phyloP scores from a whole-genome alignment of 108 stramenopile genomes.

The Ochromonas danica region DNA sequence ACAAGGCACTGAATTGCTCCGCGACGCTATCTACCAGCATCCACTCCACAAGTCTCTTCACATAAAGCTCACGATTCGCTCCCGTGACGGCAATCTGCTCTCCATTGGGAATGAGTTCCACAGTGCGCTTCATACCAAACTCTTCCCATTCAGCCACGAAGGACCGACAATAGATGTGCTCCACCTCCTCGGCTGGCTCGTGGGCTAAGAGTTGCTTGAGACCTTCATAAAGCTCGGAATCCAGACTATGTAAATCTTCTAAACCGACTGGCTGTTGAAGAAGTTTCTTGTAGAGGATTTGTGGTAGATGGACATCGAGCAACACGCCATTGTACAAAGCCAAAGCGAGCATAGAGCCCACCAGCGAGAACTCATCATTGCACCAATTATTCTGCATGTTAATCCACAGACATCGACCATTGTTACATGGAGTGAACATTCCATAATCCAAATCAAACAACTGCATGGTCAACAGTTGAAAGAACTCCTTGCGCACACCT shows the following conservation, averaged over 20 bases:
- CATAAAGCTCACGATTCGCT: conserved; percentile 79
- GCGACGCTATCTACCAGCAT: conserved; percentile 73
- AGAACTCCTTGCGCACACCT: conserved; percentile 87
- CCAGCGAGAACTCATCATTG: conserved; percentile 69
- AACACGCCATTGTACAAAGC: conserved; percentile 85
- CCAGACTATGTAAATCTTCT: conserved; percentile 71
- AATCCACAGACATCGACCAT: conserved; percentile 76
- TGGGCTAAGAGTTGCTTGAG: conserved; percentile 75
- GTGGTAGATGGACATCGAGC: conserved; percentile 77
- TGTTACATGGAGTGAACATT: conserved; percentile 66
- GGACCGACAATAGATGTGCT: conserved; percentile 73
- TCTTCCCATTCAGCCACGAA: conserved; percentile 63
- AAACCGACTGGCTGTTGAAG: conserved; percentile 43
- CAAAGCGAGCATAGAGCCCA: conserved; percentile 77
- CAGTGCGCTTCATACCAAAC: conserved; percentile 62
- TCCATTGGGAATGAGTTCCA: conserved; percentile 80
- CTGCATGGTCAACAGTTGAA: conserved; percentile 73
- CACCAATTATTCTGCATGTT: conserved; percentile 77
- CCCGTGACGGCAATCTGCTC: conserved; percentile 69
- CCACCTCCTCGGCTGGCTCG: conserved; percentile 71
- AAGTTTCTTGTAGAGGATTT: conserved; percentile 79
- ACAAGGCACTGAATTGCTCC: conserved; percentile 70
- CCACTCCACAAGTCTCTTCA: conserved; percentile 73
- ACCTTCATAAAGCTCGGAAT: conserved; percentile 70
- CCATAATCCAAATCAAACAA: conserved; percentile 74